These are phyloP conservation scores for Pichia terricola DNA, from an alignment of 1,139 yeast species.

Conservation along the genomic window DNA sequence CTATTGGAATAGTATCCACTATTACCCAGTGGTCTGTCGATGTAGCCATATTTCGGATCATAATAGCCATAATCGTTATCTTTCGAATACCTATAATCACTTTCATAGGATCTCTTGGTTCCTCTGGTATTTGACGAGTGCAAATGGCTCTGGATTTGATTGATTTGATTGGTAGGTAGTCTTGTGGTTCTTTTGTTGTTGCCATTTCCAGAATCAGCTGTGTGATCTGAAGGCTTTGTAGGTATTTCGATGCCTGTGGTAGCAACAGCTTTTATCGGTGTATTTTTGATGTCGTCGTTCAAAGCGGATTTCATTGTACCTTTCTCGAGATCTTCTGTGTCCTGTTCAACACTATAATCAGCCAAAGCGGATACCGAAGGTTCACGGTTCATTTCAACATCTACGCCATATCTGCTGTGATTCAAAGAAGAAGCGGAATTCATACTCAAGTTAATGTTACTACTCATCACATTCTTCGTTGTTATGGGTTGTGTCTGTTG, in stretches of 20 bases:
- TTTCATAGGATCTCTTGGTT: not conserved
- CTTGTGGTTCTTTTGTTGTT: not conserved
- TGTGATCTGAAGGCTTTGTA: too few species aligned
- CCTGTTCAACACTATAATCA: not conserved
- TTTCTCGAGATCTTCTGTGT: too few species aligned
- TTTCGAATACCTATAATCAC: not conserved
- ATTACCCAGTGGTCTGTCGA: not conserved
- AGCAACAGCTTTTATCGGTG: too few species aligned
- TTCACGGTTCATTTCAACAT: conserved; percentile 5
- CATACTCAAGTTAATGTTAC: too few species aligned
- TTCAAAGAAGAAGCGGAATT: conserved; percentile 10
- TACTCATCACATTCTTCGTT: not conserved
- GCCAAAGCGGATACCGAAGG: not conserved
- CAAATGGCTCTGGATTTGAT: not conserved
- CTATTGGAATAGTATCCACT: not conserved
- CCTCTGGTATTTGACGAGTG: not conserved
- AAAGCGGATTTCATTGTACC: not conserved
- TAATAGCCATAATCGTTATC: not conserved
- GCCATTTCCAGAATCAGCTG: not conserved
- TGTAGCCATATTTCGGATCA: not conserved
- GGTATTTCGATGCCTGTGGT: too few species aligned
- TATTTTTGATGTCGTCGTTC: not conserved
- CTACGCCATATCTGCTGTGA: conserved; percentile 19
- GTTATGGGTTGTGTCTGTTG: too few species aligned
- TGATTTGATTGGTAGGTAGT: conserved; percentile 2